phyloP scores from a whole-genome alignment of 139 green algal genomes.

The Edaphochlamys debaryana region DNA sequence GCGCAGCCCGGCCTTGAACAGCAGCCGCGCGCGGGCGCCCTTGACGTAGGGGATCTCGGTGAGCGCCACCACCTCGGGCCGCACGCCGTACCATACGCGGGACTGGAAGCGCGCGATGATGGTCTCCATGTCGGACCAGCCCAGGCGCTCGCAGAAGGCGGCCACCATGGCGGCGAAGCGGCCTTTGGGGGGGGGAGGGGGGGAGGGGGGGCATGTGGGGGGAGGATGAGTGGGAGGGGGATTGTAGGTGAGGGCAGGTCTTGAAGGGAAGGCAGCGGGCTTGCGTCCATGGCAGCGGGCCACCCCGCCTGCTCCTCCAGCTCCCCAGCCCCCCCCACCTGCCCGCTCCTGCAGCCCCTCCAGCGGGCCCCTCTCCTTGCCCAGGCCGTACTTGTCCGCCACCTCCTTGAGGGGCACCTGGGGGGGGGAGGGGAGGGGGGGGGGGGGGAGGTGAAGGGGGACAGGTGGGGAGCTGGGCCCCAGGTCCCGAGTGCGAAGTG shows the following conservation, averaged over 20 bases:
- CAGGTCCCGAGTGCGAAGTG: no score
- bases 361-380: slow-evolving; percentile 35
- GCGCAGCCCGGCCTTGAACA: slow-evolving; percentile 84
- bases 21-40: slow-evolving; percentile 66
- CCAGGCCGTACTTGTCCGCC: slow-evolving; percentile 65
- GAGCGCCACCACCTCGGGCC: slow-evolving; percentile 81
- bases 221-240: neutral
- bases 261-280: no score
- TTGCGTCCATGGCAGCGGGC: no score
- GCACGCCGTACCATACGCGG: slow-evolving; percentile 73
- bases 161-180: slow-evolving; percentile 77
- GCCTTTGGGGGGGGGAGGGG: neutral
- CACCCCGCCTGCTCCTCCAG: no score
- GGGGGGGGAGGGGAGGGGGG: neutral
- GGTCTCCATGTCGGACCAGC: slow-evolving; percentile 77
- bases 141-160: slow-evolving; percentile 85
- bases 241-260: no score
- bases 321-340: neutral
- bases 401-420: slow-evolving; percentile 63
- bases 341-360: slow-evolving; percentile 55
- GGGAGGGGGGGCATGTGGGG: no score
- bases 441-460: no score
- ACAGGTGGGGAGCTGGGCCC: no score
- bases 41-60: slow-evolving; percentile 72
- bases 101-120: slow-evolving; percentile 82